These are phyloP conservation scores for Cystobasidium tubakii DNA, from an alignment of 768 basidiomycete species.

Conservation along the genomic window DNA sequence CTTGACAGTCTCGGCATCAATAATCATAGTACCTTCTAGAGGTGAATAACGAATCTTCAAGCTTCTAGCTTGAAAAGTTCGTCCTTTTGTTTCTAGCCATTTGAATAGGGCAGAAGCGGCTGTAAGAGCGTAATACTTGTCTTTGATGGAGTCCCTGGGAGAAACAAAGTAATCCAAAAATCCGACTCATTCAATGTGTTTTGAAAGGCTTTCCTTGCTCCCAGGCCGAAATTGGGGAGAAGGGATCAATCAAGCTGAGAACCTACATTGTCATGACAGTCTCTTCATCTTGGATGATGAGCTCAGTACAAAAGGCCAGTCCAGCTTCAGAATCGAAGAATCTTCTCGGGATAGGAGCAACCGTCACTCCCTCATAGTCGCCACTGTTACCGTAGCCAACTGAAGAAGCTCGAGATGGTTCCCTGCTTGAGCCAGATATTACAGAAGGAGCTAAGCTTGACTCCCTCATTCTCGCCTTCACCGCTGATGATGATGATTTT, in stretches of 20 bases:
- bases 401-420: background rate
- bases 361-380: background rate
- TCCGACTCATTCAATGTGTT: too few species aligned
- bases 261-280: conserved; percentile 10
- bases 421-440: background rate
- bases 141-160: conserved; percentile 27
- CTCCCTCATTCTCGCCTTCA: background rate
- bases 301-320: conserved; percentile 51
- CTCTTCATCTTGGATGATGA: conserved; percentile 74
- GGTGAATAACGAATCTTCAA: conserved; percentile 46
- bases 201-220: too few species aligned
- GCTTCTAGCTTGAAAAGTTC: conserved; percentile 57
- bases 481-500: background rate
- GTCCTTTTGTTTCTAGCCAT: conserved; percentile 66
- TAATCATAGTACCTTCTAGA: conserved; percentile 66
- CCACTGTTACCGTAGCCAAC: background rate
- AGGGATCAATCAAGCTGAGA: too few species aligned
- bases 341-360: conserved; percentile 7
- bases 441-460: background rate
- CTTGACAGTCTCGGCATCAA: conserved; percentile 78
- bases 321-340: conserved; percentile 50
- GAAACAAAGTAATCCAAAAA: conserved; percentile 3
- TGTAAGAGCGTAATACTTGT: conserved; percentile 80
- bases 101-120: conserved; percentile 83
- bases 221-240: too few species aligned